phyloP scores from a whole-genome alignment of 164 flowering plant genomes.

The Vitis vinifera region ASM3070453v1 NC_081822.1:377501-378000 shows the following conservation, averaged over 20 bases:
- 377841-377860: constrained; percentile 5
- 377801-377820: constrained; percentile 4
- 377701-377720: constrained; percentile 48
- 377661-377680: constrained; percentile 50
- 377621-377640: constrained; percentile 72
- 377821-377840: not conserved
- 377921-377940: constrained; percentile 57
- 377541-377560: not conserved
- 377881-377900: constrained; percentile 38
- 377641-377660: constrained; percentile 66
- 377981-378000: constrained; percentile 59
- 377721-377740: constrained; percentile 53
- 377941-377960: constrained; percentile 53
- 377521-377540: not conserved
- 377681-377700: constrained; percentile 65
- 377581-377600: not conserved
- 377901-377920: constrained; percentile 65
- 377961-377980: constrained; percentile 55
- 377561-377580: not conserved
- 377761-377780: constrained; percentile 13
- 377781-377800: constrained; percentile 18
- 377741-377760: constrained; percentile 47
- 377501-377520: constrained; percentile 2
- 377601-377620: constrained; percentile 12
- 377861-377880: constrained; percentile 40